Evolutionary conservation across 225 moss, liverwort and hornwort genomes (phyloP), one percentile per base, ranked within the genome.

Genomic region (Takakia lepidozioides): DNA sequence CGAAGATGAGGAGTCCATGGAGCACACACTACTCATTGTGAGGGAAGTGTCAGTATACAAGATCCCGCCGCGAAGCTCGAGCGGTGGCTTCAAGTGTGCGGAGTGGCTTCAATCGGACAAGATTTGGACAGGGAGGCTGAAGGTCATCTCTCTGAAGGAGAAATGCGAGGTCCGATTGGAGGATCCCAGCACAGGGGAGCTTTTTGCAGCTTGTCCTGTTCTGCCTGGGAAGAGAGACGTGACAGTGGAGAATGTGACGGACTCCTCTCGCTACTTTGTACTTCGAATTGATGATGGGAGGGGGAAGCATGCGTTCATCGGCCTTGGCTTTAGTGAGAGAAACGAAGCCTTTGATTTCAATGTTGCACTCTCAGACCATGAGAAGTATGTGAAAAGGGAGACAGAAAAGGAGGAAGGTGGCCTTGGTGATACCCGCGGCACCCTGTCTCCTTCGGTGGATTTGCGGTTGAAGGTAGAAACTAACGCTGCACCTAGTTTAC

Each of bases 261-360:
- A 98, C 59, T 98, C 95, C 24, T 98, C 95, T 3, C 84, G 95
- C 3, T 98, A 98, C 53, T 98, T 98, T 39, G 95, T 98, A 28
- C 75, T 98, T 7, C 62, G 85, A 71, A 98, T 98, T 46, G 95
- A 98, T 58, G 95, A 98, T 51, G 95, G 95, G 26, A 65, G 87
- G 78, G 95, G 91, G 35, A 91, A 98, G 66, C 95, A 98, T 49
- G 95, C 95, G 29, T 98, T 91, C 55, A 91, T 98, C 43, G 95
- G 95, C 11, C 69, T 98, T 42, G 95, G 95, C 13, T 98, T 98
- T 53, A 67, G 72, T 19, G 95, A 98, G 57, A 75, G 95, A 60
- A 98, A 98, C 23, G 95, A 98, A 50, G 95, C 95, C 30, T 98
- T 98, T 38, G 95, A 98, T 74, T 98, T 98, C 76, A 98, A 98